Base-by-base conservation (phyloP, 352 stramenopile genomes). In the Phytophthora europaea region DNA sequence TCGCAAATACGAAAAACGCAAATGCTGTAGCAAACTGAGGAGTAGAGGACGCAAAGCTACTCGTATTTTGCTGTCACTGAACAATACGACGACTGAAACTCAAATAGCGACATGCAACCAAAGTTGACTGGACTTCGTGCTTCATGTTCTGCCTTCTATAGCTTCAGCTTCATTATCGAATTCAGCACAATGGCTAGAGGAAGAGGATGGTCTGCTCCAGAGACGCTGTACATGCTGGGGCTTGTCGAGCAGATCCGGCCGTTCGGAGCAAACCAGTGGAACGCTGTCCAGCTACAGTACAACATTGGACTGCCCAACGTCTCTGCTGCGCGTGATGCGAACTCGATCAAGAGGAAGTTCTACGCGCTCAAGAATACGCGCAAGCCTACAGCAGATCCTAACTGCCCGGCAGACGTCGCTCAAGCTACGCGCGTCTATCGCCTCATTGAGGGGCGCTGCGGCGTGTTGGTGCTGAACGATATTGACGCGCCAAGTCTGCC, bases 221-320 rank as follows among this genome's bases (percentile, higher is more conserved):
- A 67, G 33, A 67, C 47, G 10, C 34, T 67, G 34, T 67, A 60
- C 50, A 67, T 54, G 61, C 50, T 67, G 43, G 61, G 16, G 2
- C 13, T 67, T 34, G 60, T 38, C 16, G 60, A 67, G 31, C 33
- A 58, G 34, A 51, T 67, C 33, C 60, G 53, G 22, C 48, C 60
- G 5, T 60, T 67, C 34, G 60, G 48, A 4, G 23, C 31, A 15
- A 67, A 67, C 33, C 60, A 67, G 48, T 67, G 60, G 60, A 59
- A 67, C 48, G 48, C 34, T 2, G 33, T 52, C 10, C 60, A 59
- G 47, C 48, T 67, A 1, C 16, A 67, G 48, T 53, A 59, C 22
- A 67, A 59, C 22, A 54, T 22, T 16, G 26, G n/a, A 9, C 22
- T 60, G 4, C 36, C 61, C 22, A 12, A 54, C 13, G 22, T 13